Evolutionary conservation across 345 rosid genomes (phyloP), one percentile per base, ranked within the genome.

Genomic region (Noccaea caerulescens): DNA sequence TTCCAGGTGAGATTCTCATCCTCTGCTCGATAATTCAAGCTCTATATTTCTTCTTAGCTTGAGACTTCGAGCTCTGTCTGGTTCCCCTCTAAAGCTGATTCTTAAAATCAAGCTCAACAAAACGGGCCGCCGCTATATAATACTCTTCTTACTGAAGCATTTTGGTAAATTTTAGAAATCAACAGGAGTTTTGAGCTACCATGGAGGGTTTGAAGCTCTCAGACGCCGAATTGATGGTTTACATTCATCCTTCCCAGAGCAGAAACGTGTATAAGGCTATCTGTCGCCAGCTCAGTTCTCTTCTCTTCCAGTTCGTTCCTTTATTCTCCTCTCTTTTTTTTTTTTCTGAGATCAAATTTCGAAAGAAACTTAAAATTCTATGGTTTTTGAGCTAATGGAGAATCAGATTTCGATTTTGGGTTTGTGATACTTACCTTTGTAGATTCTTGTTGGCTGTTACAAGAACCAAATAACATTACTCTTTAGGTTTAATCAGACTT

Each of bases 171-270:
- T 1, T 27, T 27, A 5, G 5, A 7, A 1, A 36, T 9, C 0
- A 51, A 18, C 54, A 59, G 13, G 41, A 47, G 4, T 6, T 6
- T 42, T 2, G 58, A 50, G 32, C 37, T 63, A 14, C 57, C 50
- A 87, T 89, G 98, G 95, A 93, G 46, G 97, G 98, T 1, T 68
- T 93, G 73, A 84, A 76, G 69, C 82, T 81, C 12, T 72, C 88
- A 2, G 84, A 80, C 25, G 91, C 95, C 7, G 68, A 84, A 58
- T 77, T 93, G 83, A 66, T 78, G 61, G 82, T 87, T 8, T 80
- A 79, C 72, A 59, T 91, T 16, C 97, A 84, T 20, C 97, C 95
- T 23, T 91, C 86, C 0, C 84, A 84, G 82, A 66, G 84, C 76
- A 79, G 77, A 32, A 79, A 80, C 55, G 77, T 84, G 50, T 36